Evolutionary conservation across 345 rosid genomes (phyloP), one percentile per base, ranked within the genome.

Genomic region (Populus deltoides): DNA sequence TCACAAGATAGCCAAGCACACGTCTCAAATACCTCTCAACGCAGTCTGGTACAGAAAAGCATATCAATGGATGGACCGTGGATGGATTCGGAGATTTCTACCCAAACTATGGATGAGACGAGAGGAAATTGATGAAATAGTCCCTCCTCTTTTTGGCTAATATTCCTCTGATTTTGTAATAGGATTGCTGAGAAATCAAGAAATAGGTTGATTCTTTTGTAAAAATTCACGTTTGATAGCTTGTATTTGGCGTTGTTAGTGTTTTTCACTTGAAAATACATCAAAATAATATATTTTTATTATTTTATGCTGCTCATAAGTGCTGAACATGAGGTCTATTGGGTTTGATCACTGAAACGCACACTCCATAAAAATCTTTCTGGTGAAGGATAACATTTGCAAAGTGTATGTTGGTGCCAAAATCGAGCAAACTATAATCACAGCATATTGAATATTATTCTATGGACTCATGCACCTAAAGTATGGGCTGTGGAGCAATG

Each of bases 41-140:
- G 82, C 24, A 81, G 84, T 81, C 85, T 77, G 81, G 82, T 36
- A n/a, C 90, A 70, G 49, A 81, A 82, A 68, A 83, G 86, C 80
- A 77, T 79, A 49, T 90, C 94, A 0, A 86, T 81, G 83, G 92
- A 90, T 27, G 97, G 86, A 71, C 93, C 97, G 7, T 91, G 92
- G 92, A 62, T 78, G 2, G 97, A 90, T 80, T 83, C 94, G 57
- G 84, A 92, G 0, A 33, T 51, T 77, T 88, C 92, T 73, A 59
- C 76, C 11, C 86, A 75, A 33, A 82, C 81, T 47, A 81, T 76
- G 20, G 87, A 87, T 47, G 89, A 81, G 25, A 77, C 80, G 9
- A 7, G 7, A 39, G n/a, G 68, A n/a, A 71, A 27, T 45, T 39
- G 5, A 72, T 35, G 55, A 39, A 3, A 41, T n/a, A 16, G 39